Evolutionary conservation across 1,284 basidiomycete species (phyloP).

Genomic region (Vanrija humicola): DNA sequence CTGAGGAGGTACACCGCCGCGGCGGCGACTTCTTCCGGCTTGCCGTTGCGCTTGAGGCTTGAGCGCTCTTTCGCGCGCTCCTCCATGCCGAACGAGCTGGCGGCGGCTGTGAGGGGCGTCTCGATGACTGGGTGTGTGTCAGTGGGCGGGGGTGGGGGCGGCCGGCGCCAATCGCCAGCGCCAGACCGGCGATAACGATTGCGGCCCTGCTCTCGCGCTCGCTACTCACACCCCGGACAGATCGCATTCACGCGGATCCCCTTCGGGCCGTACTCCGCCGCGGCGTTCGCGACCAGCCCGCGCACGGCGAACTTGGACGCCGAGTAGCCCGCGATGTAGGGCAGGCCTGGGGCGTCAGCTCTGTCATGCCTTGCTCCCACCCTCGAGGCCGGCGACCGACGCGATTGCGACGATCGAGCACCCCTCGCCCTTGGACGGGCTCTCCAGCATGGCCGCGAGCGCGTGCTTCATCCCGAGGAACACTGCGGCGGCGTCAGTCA

Average conservation of each 20-base stretch:
- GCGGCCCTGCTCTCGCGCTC: not conserved
- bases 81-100: slow-evolving; percentile 7
- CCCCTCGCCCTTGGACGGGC: slow-evolving; percentile 19
- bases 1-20: slow-evolving; percentile 25
- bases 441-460: slow-evolving; percentile 19
- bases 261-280: slow-evolving; percentile 26
- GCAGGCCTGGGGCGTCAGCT: slow-evolving; percentile 24
- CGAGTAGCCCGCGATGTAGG: slow-evolving; percentile 29
- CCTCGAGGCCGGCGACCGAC: slow-evolving; percentile 27
- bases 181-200: not conserved
- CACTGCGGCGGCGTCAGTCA: slow-evolving; percentile 4
- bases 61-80: slow-evolving; percentile 7
- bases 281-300: slow-evolving; percentile 23
- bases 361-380: slow-evolving; percentile 6
- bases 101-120: slow-evolving; percentile 13
- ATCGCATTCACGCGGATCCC: slow-evolving; percentile 34
- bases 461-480: slow-evolving; percentile 28
- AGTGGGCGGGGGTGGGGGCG: not conserved
- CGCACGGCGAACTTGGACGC: slow-evolving; percentile 34
- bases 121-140: slow-evolving; percentile 8
- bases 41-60: slow-evolving; percentile 22
- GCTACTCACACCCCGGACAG: slow-evolving; percentile 17
- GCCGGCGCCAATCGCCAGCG: no score
- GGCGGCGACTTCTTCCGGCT: slow-evolving; percentile 28
- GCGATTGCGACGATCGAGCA: slow-evolving; percentile 25